Evolutionary conservation across 2,329 filamentous ascomycete genomes (phyloP), one percentile per base, ranked within the genome.

Genomic region (Ceratocystis destructans): DNA sequence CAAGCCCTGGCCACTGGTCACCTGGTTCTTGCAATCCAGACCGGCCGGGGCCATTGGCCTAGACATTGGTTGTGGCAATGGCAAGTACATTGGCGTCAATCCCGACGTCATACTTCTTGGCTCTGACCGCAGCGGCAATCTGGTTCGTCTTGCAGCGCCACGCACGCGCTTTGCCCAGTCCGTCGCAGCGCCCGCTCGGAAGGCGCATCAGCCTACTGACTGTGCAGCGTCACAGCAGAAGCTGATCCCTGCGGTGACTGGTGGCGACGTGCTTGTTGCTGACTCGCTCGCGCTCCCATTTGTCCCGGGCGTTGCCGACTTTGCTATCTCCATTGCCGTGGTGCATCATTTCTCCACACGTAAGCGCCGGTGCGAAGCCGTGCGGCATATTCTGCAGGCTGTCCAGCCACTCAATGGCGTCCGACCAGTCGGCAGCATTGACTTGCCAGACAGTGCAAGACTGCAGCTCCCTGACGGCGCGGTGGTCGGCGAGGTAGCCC

Each of bases 51-150:
- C 89, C 62, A 77, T 97, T 66, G 94, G 94, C 8, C 80, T 96
- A 41, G 94, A 99, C 76, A 81, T 97, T 66, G 94, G 94, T 68
- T 97, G 94, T 76, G 94, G 94, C 68, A 99, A 99, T 77, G 94
- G 94, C 71, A 97, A 97, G 79, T 96, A 97, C 75, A 79, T 97
- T 68, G 79, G 82, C 68, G 88, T 96, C 67, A 95, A 95, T 76
- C 81, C 80, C 25, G 77, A 83, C 71, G 77, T 96, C 62, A 91
- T 89, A 77, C 87, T 96, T 65, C 74, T 97, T 68, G 93, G 86
- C 67, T 93, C 88, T 66, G 94, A 97, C 78, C 84, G 90, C 79
- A 92, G 82, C 70, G 78, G 76, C 20, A 77, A 77, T 66, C 73
- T 96, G 67, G 90, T 84, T 61, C 89, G 87, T 61, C 90, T 95